Base-by-base conservation (phyloP, 2,329 filamentous ascomycete genomes). In the Trichoderma breve region DNA sequence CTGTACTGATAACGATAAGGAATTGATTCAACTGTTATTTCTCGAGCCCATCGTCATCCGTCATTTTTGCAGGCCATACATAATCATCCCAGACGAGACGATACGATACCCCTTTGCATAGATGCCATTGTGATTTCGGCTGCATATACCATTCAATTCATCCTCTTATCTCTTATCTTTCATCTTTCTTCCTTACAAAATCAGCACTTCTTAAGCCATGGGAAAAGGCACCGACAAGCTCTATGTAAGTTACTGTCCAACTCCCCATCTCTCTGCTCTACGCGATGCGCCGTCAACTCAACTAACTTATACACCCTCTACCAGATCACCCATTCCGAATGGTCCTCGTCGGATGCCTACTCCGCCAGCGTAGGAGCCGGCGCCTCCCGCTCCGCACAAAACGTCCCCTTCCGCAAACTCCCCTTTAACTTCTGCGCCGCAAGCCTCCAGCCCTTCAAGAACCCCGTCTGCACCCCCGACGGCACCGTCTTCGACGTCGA, bases 391-490 rank as follows among this genome's bases (percentile, higher is more conserved):
- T 82, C 82, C 26, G 88, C 47, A 24, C 47, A 24, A 53, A 21
- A 89, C 74, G 87, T 89, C 63, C 88, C 88, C 47, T 98, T 98
- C 85, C 93, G 92, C 79, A 92, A 94, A 60, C 88, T 99, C 1
- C 96, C 97, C 34, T 99, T 97, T 88, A 98, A 98, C 86, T 98
- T 96, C 84, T 99, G 96, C 88, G 94, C 96, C 74, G 91, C 97
- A 51, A 97, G 93, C 73, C 91, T 99, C 39, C 96, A 98, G 80
- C 97, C 97, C 8, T 99, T 98, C 85, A 90, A 91, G 79, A 93
- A 97, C 78, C 95, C 96, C 6, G 96, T 99, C 43, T 99, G 96
- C 85, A 98, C 95, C 1, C 79, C 88, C 4, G 87, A 92, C 55
- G 96, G 96, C 68, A 96, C 92, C 14, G 95, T 97, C 73, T 99